phyloP scores from a whole-genome alignment of 306 rosid species.

The Hylodesmum podocarpum region DNA sequence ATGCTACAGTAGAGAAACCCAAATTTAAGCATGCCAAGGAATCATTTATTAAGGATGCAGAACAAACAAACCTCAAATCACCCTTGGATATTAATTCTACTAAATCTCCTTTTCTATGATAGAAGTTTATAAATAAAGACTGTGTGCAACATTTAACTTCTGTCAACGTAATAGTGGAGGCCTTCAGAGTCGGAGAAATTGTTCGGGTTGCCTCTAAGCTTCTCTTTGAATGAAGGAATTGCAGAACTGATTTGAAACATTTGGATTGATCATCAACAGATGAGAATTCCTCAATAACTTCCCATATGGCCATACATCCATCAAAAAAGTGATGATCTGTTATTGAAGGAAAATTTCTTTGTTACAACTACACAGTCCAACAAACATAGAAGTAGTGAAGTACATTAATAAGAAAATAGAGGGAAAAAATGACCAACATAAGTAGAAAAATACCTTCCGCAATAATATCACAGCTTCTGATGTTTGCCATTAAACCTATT shows the following conservation, averaged over 20 bases:
- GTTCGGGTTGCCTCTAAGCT: conserved; percentile 37
- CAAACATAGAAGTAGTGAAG: not conserved
- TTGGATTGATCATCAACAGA: conserved; percentile 54
- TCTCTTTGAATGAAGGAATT: conserved; percentile 63
- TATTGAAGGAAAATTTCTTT: not conserved
- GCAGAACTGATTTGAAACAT: conserved; percentile 69
- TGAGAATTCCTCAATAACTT: conserved; percentile 59
- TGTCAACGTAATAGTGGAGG: conserved; percentile 39
- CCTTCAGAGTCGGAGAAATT: conserved; percentile 33
- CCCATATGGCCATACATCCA: conserved; percentile 67
- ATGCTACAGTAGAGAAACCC: conserved; percentile 54
- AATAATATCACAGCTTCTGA: conserved; percentile 63
- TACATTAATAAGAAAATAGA: not conserved
- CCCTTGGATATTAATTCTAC: conserved; percentile 50
- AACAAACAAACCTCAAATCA: conserved; percentile 55
- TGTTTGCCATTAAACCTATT: conserved; percentile 55
- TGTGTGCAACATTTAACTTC: conserved; percentile 60
- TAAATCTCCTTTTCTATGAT: conserved; percentile 38
- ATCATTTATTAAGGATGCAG: conserved; percentile 63
- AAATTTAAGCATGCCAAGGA: conserved; percentile 45
- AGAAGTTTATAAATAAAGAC: conserved; percentile 52
- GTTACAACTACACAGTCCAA: conserved; percentile 24
- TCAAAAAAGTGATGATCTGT: conserved; percentile 53
- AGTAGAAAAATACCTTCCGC: conserved; percentile 60
- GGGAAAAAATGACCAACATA: not conserved